Base-by-base conservation (phyloP, 495 filamentous ascomycete species). In the Penicillium manginii region DNA sequence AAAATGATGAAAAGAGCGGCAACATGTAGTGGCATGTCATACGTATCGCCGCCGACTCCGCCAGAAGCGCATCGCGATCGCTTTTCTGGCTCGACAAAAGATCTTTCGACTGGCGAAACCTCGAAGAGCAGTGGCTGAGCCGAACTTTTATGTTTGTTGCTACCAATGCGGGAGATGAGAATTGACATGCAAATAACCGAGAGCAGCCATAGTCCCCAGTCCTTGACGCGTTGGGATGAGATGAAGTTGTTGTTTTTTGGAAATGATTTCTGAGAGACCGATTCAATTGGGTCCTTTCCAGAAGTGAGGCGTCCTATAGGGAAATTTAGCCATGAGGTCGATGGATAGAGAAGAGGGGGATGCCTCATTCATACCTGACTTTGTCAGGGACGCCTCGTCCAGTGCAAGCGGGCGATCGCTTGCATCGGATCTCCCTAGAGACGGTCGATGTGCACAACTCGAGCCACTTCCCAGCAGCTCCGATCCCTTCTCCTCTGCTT, bases 1-100 rank as follows among this genome's bases (percentile, higher is more conserved):
- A 91, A 72, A 47, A 92, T 87, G 39, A 92, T 71, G 60, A 91
- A 78, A 40, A 92, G 73, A 10, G 87, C 89, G 57, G 83, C 81
- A 47, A 91, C 84, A 60, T 91, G 89, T 18, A 88, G 62, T 0
- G 81, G 73, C 1, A 80, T 83, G 64, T 88, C 79, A 62, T 88
- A 89, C 6, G 52, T 54, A 50, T 50, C 55, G 22, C 62, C 54
- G 15, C 58, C 48, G 26, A 68, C 67, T 31, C 68, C 70, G 14
- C 70, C 67, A 10, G 60, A 46, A 7, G 59, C 69, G 51, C 71
- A 73, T 19, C 55, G 63, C 40, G 66, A 63, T 53, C 71, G 59
- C 48, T 63, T 65, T 0, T 33, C 39, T n/a, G 58, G 50, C 19
- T 32, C 31, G 19, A 29, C 10, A 10, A 40, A 50, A 4, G 45